Evolutionary conservation across 371 early-diverging fungal genomes (phyloP).

Genomic region (Parasitella parasitica): DNA sequence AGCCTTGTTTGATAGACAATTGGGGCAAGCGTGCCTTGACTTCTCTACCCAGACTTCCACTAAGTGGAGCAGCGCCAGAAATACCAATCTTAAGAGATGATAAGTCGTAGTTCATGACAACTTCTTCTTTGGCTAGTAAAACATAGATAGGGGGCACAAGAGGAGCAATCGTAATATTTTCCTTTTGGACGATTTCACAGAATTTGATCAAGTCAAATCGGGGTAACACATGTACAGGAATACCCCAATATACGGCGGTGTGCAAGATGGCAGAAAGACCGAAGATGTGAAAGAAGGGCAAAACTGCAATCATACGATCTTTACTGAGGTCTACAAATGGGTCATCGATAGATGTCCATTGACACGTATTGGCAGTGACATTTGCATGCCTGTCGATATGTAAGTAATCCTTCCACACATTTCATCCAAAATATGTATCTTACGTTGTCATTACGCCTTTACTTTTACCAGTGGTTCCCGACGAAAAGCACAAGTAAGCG

Average conservation of each 20-base stretch:
- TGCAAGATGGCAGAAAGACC: constrained; percentile 32
- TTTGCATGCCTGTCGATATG: constrained; percentile 59
- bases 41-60: constrained; percentile 47
- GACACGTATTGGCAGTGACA: constrained; percentile 67
- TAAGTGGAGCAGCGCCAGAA: constrained; percentile 87
- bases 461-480: constrained; percentile 37
- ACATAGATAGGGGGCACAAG: constrained; percentile 82
- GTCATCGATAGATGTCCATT: constrained; percentile 37
- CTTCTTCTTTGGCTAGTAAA: constrained; percentile 60
- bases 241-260: constrained; percentile 28
- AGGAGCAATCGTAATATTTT: constrained; percentile 59
- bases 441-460: constrained; percentile 84
- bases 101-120: constrained; percentile 65
- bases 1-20: constrained; percentile 36
- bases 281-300: constrained; percentile 79
- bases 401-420: too few species aligned
- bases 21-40: constrained; percentile 47
- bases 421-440: too few species aligned
- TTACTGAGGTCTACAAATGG: constrained; percentile 8
- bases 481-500: constrained; percentile 77
- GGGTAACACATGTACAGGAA: constrained; percentile 56
- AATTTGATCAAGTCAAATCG: constrained; percentile 66
- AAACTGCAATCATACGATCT: constrained; percentile 51
- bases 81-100: constrained; percentile 55
- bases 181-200: constrained; percentile 53